Evolutionary conservation across 2,329 filamentous ascomycete genomes (phyloP), one percentile per base, ranked within the genome.

Genomic region (Diaporthe citri): DNA sequence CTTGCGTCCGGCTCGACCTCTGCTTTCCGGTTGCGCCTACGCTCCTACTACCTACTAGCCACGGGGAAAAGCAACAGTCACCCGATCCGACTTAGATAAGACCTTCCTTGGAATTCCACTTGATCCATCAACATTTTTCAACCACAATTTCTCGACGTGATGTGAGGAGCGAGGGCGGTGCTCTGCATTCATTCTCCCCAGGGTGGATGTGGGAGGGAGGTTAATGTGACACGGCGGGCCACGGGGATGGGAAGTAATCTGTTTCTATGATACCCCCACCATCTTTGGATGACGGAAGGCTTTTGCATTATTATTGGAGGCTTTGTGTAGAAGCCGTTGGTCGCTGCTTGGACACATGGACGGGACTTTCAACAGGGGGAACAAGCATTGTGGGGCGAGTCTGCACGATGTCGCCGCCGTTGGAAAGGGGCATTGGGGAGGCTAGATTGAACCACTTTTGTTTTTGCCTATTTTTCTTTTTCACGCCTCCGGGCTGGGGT

Each of bases 261-360:
- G 25, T 48, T 72, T 72, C 59, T 72, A 43, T 72, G 71, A 72
- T 72, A 72, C 71, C 71, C 57, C 64, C 39, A 56, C 34, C 39
- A 64, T 72, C 57, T 72, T 55, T 55, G 71, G 28, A 56, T 55
- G 59, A 39, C 46, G 31, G 57, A 43, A n/a, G 46, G 57, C 31
- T 41, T 55, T 55, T 69, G 31, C 59, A 43, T 36, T 15, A 41
- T 69, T 28, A 41, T 69, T 48, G 43, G 28, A 62, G 57, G 57
- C 28, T 41, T 28, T 72, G 31, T 56, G 28, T 31, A 62, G 71
- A 56, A 36, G 46, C n/a, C 51, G 31, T 12, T 34, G 10, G 56
- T 36, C 39, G 28, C 5, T 34, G 28, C 8, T 51, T 39, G 41
- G 25, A 5, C 20, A 59, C 28, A 28, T 39, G 41, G 69, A 48